Base-by-base conservation (phyloP, 768 basidiomycete species). In the Boletus rubropictus region DNA sequence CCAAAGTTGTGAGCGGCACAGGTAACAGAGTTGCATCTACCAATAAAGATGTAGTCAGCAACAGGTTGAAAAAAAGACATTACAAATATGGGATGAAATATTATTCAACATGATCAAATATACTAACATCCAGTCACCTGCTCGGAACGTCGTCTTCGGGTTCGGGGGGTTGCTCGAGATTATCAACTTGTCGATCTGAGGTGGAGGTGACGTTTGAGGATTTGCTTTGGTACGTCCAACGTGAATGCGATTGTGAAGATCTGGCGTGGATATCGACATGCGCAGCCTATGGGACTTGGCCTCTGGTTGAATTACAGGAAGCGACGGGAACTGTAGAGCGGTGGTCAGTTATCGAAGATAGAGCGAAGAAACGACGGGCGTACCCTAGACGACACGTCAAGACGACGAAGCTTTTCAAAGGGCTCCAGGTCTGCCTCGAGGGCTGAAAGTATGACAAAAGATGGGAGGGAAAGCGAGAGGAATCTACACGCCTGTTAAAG, bases 1-100 rank as follows among this genome's bases (percentile, higher is more conserved):
- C 84, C 84, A 73, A 89, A 90, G 69, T 90, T 90, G 64, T 89
- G 86, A 12, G 85, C 86, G 57, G 79, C 82, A 63, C 88, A 90
- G 39, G 75, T 79, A 54, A 78, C 72, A 46, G 78, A 76, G 46
- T 69, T 70, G 61, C 87, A 89, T 71, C 87, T 87, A 24, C 27
- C 5, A n/a, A 31, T 5, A 31, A 20, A 22, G 35, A 12, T 3
- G 15, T 28, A 7, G 49, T 59, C 52, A 59, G 59, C 22, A 24
- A 28, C 27, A 0, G 2, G 15, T 20, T 12, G 29, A 15, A 25
- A 39, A 59, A 58, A 46, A 41, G 25, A 18, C 7, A 36, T 28
- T 37, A 42, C 41, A 25, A 31, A 56, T 46, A 37, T 34, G 42
- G 53, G 37, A 42, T 51, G 47, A 27, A 21, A 52, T 37, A 45